Percentiles rank a stretch among this genome's conserved stretches.
phyloP scores from a whole-genome alignment of 2,329 filamentous ascomycete species.

The Fusarium ambrosium region DNA sequence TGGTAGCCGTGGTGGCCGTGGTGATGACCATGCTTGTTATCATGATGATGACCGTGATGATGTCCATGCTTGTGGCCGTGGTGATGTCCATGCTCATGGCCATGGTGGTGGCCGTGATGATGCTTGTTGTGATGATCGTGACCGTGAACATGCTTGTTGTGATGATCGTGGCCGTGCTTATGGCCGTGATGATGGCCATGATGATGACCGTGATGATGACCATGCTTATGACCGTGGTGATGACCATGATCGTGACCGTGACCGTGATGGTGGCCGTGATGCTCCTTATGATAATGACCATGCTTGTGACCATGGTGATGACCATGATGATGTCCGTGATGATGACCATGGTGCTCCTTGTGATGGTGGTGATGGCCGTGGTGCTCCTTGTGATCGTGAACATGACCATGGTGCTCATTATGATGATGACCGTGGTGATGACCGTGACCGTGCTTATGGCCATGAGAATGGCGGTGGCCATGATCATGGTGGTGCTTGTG shows the following conservation, averaged over 20 bases:
- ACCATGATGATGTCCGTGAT: slow-evolving; percentile 1
- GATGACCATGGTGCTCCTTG: background rate
- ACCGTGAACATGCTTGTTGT: background rate
- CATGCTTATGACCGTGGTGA: background rate
- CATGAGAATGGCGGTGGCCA: slow-evolving; percentile 8
- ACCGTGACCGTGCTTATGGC: slow-evolving; percentile 11
- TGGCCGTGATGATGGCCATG: background rate
- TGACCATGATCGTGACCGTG: slow-evolving; percentile 6
- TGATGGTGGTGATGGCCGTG: background rate
- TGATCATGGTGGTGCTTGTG: slow-evolving; percentile 23
- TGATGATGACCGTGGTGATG: slow-evolving; percentile 14
- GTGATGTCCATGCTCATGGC: slow-evolving; percentile 8
- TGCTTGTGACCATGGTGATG: background rate
- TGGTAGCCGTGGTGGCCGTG: slow-evolving; percentile 7
- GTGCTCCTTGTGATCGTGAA: background rate
- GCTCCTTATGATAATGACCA: background rate
- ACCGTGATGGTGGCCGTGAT: background rate
- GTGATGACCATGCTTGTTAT: background rate
- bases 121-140: background rate
- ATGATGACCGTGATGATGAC: background rate
- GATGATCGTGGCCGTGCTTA: background rate
- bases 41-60: slow-evolving; percentile 4
- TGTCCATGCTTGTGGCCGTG: slow-evolving; percentile 8
- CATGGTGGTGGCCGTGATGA: slow-evolving; percentile 1
- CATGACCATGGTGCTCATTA: slow-evolving; percentile 5